These are phyloP conservation scores for Grosmannia clavigera DNA, from an alignment of 2,329 filamentous ascomycete genomes.

Conservation along the genomic window DNA sequence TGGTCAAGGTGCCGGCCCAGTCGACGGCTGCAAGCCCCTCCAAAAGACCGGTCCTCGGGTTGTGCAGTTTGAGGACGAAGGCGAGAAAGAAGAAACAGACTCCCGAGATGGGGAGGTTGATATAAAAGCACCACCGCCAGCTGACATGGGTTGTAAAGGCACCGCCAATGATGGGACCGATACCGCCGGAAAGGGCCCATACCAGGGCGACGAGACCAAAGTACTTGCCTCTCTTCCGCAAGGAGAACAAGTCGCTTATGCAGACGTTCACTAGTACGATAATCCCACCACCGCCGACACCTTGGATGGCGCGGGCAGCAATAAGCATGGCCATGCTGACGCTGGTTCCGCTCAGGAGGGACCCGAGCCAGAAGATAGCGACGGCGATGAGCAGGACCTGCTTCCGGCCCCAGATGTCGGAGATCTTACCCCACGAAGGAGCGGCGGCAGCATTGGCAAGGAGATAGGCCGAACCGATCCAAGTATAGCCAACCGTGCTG, in stretches of 20 bases:
- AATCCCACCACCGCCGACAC: constrained; percentile 38
- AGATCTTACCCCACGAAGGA: constrained; percentile 57
- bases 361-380: constrained; percentile 38
- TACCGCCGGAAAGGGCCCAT: constrained; percentile 51
- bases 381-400: constrained; percentile 35
- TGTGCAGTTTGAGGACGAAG: constrained; percentile 56
- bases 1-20: constrained; percentile 41
- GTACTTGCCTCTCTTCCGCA: constrained; percentile 32
- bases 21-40: constrained; percentile 52
- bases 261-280: constrained; percentile 40
- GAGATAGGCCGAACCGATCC: constrained; percentile 65
- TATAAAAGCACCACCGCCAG: constrained; percentile 60
- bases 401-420: constrained; percentile 47
- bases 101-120: constrained; percentile 37
- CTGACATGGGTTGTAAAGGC: constrained; percentile 43
- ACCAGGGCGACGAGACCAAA: constrained; percentile 55
- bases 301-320: constrained; percentile 34
- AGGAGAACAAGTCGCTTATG: constrained; percentile 41
- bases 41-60: constrained; percentile 49
- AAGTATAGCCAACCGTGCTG: constrained; percentile 57
- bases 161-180: constrained; percentile 52
- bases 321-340: constrained; percentile 34
- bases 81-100: constrained; percentile 36
- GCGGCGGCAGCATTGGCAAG: constrained; percentile 55
- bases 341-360: constrained; percentile 34